Percentiles rank a stretch among this genome's conserved stretches.
phyloP scores from a whole-genome alignment of 2,329 filamentous ascomycete species.

The Incumbomyces lentus region DNA sequence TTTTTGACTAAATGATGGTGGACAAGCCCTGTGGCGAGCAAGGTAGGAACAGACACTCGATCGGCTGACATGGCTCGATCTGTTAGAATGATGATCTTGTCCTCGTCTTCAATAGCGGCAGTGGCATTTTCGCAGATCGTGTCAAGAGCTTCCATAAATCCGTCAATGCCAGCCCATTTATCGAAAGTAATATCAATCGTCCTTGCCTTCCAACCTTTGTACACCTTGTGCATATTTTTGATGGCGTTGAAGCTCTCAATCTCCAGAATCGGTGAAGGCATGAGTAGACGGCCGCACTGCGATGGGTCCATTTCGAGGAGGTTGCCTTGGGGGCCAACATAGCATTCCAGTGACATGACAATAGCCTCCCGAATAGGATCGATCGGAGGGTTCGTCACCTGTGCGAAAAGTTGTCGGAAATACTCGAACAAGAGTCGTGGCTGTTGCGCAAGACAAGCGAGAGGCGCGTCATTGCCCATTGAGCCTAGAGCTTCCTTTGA shows the following conservation, averaged over 20 bases:
- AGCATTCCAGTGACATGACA: slow-evolving; percentile 95
- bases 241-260: slow-evolving; percentile 85
- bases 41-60: slow-evolving; percentile 73
- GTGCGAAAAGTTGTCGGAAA: slow-evolving; percentile 93
- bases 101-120: slow-evolving; percentile 68
- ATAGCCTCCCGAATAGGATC: slow-evolving; percentile 95
- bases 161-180: slow-evolving; percentile 69
- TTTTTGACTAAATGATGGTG: slow-evolving; percentile 93
- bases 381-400: slow-evolving; percentile 96
- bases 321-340: slow-evolving; percentile 92
- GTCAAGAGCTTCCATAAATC: slow-evolving; percentile 80
- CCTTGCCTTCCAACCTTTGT: slow-evolving; percentile 77
- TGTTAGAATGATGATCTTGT: slow-evolving; percentile 80
- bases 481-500: slow-evolving; percentile 95
- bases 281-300: slow-evolving; percentile 74
- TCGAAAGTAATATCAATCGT: slow-evolving; percentile 89
- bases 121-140: slow-evolving; percentile 77
- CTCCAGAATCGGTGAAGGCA: slow-evolving; percentile 81
- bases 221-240: slow-evolving; percentile 61
- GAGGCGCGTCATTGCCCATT: slow-evolving; percentile 92
- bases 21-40: slow-evolving; percentile 83
- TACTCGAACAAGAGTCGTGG: slow-evolving; percentile 89
- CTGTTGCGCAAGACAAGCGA: slow-evolving; percentile 82
- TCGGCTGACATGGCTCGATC: slow-evolving; percentile 76
- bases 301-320: slow-evolving; percentile 84